Conservation (phyloP, 2,329 filamentous ascomycete species). For the Ceratocystis diversiconidia region DNA sequence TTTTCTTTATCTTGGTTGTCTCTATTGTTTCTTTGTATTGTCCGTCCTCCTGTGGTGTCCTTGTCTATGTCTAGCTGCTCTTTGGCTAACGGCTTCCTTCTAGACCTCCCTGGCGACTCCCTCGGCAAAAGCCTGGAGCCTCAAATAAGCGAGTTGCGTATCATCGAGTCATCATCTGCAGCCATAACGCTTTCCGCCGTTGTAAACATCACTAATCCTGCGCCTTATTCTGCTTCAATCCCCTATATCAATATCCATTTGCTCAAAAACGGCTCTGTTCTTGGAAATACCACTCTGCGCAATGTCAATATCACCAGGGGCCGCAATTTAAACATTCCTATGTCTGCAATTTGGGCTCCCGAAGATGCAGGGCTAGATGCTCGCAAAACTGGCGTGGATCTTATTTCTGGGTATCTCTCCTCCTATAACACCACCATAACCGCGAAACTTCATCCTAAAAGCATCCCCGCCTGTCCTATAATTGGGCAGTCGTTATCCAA, state of each 20-base stretch:
- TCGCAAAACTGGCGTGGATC: constrained; percentile 47
- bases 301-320: constrained; percentile 52
- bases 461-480: constrained; percentile 57
- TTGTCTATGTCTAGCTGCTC: not conserved
- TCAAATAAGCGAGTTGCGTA: constrained; percentile 53
- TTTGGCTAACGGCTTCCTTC: constrained; percentile 8
- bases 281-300: constrained; percentile 60
- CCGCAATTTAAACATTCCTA: constrained; percentile 53
- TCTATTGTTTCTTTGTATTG: constrained; percentile 5
- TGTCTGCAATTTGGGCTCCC: constrained; percentile 65
- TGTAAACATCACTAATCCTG: constrained; percentile 82
- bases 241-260: constrained; percentile 69
- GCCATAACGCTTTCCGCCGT: constrained; percentile 56
- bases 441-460: constrained; percentile 53
- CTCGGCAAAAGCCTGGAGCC: constrained; percentile 37
- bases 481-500: constrained; percentile 60
- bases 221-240: constrained; percentile 67
- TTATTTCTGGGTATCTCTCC: constrained; percentile 77
- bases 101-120: constrained; percentile 26
- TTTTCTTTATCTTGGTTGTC: not conserved
- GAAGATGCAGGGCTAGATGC: constrained; percentile 44
- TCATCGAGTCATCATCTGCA: constrained; percentile 57
- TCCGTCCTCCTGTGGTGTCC: constrained; percentile 2
- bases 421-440: constrained; percentile 73
- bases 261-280: constrained; percentile 53